Evolutionary conservation across 768 basidiomycete genomes (phyloP), one percentile per base, ranked within the genome.

Genomic region (Boletus vinaceobasis): DNA sequence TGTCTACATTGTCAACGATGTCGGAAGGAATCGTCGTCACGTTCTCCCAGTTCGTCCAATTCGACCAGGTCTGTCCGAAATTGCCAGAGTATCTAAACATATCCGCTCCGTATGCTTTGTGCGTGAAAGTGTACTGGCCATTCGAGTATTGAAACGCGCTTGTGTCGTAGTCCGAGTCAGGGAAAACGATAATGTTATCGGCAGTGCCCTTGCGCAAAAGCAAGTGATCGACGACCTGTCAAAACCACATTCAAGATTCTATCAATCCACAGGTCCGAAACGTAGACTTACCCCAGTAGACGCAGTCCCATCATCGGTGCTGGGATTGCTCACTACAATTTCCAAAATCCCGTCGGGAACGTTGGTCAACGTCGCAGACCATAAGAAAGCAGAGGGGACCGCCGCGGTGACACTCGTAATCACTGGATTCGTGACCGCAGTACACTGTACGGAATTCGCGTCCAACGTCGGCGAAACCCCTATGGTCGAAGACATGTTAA

Each of bases 181-280:
- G 90, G 79, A 88, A 94, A n/a, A 97, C 85, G 77, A 97, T 86
- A 19, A 87, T 79, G 64, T 97, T 96, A 62, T 81, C 70, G 3
- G 79, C 55, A 14, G 77, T 62, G 38, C 94, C 94, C 70, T 94
- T 94, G 61, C 94, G 83, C 53, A 96, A 60, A 35, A 96, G 69
- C 31, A 96, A 74, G 64, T 86, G 88, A 69, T 96, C 93, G 36
- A 76, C 72, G n/a, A 78, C 72, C 84, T 88, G 65, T 45, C 31
- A 37, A 44, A 44, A 48, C 48, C 7, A 45, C 29, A 45, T 59
- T 49, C 62, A 58, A n/a, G 10, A 36, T 36, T 9, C 17, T 17
- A 45, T 48, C 44, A 11, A 32, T 42, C 10, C 23, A 5, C 8
- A 42, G 0, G 26, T 32, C 31, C 5, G 43, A n/a, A 53, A 43